A percentile compares a stretch with the other conserved stretches of the same genome.
Evolutionary conservation across 768 basidiomycete genomes (phyloP).

Genomic region (Roridomyces roridus): DNA sequence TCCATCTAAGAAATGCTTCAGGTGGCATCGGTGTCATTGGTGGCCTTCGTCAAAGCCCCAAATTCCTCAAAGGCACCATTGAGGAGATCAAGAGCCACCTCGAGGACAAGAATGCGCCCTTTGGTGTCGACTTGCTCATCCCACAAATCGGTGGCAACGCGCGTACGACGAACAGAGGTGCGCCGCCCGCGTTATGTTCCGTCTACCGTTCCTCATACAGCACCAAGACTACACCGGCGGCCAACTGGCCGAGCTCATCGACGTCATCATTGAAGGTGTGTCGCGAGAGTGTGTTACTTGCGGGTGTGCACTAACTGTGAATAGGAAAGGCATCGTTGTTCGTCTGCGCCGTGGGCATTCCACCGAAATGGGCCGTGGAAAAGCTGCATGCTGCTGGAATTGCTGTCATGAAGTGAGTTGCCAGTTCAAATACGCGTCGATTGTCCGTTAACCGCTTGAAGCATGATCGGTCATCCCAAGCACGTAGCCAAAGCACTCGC

Average conservation of each 20-base stretch:
- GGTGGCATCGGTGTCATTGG: slow-evolving; percentile 91
- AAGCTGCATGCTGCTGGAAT: slow-evolving; percentile 81
- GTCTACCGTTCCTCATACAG: neutral
- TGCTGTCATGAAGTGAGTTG: slow-evolving; percentile 80
- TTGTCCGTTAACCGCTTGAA: too few relatives aligned
- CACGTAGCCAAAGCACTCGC: slow-evolving; percentile 79
- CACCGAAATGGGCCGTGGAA: slow-evolving; percentile 83
- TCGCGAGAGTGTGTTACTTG: too few relatives aligned
- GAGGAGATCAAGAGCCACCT: slow-evolving; percentile 77
- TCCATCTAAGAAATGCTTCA: too few relatives aligned
- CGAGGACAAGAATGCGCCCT: slow-evolving; percentile 76
- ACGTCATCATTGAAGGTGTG: slow-evolving; percentile 78
- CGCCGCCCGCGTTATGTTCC: slow-evolving; percentile 54
- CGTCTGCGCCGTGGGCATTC: slow-evolving; percentile 86
- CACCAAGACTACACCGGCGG: neutral
- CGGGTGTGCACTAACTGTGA: too few relatives aligned
- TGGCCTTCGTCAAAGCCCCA: slow-evolving; percentile 76
- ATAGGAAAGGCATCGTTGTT: slow-evolving; percentile 80
- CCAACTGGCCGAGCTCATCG: slow-evolving; percentile 62
- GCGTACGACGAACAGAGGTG: slow-evolving; percentile 82
- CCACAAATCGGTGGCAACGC: slow-evolving; percentile 85
- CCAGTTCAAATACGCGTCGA: too few relatives aligned
- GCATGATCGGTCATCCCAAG: slow-evolving; percentile 90
- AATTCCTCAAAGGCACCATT: slow-evolving; percentile 69
- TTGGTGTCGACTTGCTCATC: slow-evolving; percentile 84